Evolutionary conservation across 768 basidiomycete genomes (phyloP).

Genomic region (Lactarius deliciosus): DNA sequence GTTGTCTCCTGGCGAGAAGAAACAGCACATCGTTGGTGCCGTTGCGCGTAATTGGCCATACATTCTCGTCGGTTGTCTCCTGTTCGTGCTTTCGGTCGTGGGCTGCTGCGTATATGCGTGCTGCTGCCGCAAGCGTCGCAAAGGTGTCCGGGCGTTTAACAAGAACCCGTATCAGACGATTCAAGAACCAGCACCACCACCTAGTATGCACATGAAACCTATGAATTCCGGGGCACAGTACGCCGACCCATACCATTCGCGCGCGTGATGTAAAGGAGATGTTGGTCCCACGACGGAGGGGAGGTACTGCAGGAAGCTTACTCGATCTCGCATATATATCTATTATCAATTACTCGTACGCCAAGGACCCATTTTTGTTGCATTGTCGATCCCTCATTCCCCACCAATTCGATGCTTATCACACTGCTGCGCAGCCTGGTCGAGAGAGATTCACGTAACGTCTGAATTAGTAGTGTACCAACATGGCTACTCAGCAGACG

Average conservation of each 20-base stretch:
- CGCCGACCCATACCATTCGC: conserved; percentile 14
- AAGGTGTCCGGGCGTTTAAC: conserved; percentile 33
- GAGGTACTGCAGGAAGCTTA: background rate
- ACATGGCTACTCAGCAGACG: conserved; percentile 2
- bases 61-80: conserved; percentile 60
- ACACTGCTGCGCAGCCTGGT: background rate
- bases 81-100: conserved; percentile 46
- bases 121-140: conserved; percentile 41
- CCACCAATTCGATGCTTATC: background rate
- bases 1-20: conserved; percentile 61
- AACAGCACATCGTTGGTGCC: conserved; percentile 61
- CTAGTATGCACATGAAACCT: conserved; percentile 33
- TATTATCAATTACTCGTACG: conserved; percentile 3
- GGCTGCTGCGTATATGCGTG: conserved; percentile 60
- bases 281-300: background rate
- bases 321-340: background rate
- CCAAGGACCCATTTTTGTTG: conserved; percentile 1
- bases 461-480: background rate
- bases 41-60: conserved; percentile 73
- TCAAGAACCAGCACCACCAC: conserved; percentile 36
- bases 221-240: conserved; percentile 21
- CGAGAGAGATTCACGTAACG: background rate
- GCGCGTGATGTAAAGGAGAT: background rate
- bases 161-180: conserved; percentile 35
- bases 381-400: conserved; percentile 2